Conservation (phyloP, 805 yeast species). For the Pichia membranifaciens region DNA sequence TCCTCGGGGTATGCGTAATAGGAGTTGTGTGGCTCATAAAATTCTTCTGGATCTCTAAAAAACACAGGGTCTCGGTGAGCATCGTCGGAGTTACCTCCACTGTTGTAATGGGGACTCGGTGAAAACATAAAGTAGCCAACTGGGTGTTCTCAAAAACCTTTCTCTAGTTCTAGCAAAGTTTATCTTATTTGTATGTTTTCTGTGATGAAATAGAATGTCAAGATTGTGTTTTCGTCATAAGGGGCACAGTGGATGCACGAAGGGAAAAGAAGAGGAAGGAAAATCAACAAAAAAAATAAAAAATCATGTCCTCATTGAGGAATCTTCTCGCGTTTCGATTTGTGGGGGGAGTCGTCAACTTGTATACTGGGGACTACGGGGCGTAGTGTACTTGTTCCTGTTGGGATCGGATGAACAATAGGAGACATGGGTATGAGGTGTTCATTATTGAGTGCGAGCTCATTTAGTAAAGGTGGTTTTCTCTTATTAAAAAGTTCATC, state of each 20-base stretch:
- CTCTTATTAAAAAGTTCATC: neutral
- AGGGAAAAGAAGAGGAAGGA: neutral
- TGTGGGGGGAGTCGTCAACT: neutral
- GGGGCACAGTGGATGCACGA: too few species aligned
- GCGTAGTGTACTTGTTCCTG: neutral
- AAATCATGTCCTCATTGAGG: neutral
- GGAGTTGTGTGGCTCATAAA: neutral
- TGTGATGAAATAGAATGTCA: too few species aligned
- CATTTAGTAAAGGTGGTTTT: neutral
- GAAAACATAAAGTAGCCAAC: conserved; percentile 1
- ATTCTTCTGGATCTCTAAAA: conserved; percentile 1
- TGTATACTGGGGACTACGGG: neutral
- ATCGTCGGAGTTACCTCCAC: neutral
- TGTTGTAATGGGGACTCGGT: conserved; percentile 4
- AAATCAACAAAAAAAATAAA: neutral
- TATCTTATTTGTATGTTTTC: neutral
- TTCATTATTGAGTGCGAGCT: neutral
- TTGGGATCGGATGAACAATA: neutral
- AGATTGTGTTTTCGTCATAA: too few species aligned
- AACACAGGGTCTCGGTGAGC: neutral
- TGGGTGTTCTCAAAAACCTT: neutral
- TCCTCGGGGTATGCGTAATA: neutral
- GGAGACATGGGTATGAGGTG: conserved; percentile 6
- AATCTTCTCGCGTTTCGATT: too few species aligned
- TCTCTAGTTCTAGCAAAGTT: neutral